Evolutionary conservation across 106 monocot species (phyloP), one percentile per base, ranked within the genome.

Genomic region (Hemerocallis citrina): DNA sequence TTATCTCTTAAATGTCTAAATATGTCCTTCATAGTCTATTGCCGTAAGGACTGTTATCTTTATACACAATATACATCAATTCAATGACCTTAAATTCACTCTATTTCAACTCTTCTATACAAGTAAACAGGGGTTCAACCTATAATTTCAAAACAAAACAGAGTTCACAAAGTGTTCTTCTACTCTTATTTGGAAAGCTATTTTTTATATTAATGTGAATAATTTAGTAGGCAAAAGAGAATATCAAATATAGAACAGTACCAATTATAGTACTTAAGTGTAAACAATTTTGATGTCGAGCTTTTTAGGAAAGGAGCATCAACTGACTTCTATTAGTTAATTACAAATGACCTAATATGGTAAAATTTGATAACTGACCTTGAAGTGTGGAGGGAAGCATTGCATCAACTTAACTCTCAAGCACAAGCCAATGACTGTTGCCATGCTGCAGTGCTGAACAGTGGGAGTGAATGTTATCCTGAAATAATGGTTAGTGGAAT

Each of bases 391-490:
- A 68, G 86, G 91, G 21, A 86, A 91, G 61, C 79, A 74, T 48
- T 66, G 82, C 76, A 91, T 79, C 47, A 91, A 60, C 69, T 91
- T 86, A 64, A 86, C 73, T 54, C 91, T 70, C 45, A 91, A 63
- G 57, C 82, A 91, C 63, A 91, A 72, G 20, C 91, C 91, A 35
- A 91, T 91, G 15, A 91, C 91, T 42, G 91, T 67, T 13, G 82
- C 82, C 91, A 91, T 73, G 65, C 85, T 91, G 34, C 85, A 91
- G 57, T 86, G 79, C 55, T 91, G 76, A 16, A 91, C 82, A 54
- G 91, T 86, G 45, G 91, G 85, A 38, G 86, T 91, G 68, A 91
- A 91, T 36, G 72, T 89, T 72, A 91, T 77, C 77, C 86, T 86
- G 55, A 75, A 57, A 22, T 21, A 44, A 55, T 39, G 40, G 38